A percentile compares a stretch with the other conserved stretches of the same genome.
These are phyloP conservation scores for Talaromyces albobiverticillius DNA, from an alignment of 2,329 filamentous ascomycete species.

Conservation along the genomic window DNA sequence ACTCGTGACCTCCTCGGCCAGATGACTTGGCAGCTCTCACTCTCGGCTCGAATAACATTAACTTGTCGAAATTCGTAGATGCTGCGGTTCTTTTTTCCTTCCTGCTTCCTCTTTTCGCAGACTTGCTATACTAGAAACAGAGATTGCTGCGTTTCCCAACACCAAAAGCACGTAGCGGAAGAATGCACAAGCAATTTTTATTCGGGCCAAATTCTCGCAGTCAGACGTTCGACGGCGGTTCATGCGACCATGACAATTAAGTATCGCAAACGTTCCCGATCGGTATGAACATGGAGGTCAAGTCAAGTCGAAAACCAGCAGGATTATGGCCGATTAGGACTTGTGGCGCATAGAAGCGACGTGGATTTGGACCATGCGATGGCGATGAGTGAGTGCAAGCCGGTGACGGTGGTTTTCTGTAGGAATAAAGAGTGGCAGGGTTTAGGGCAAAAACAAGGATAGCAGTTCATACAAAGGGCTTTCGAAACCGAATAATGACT, in stretches of 20 bases:
- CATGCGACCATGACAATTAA: conserved; percentile 3
- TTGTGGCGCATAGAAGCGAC: not conserved
- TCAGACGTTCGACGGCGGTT: not conserved
- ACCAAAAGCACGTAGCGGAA: not conserved
- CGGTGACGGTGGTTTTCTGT: no score
- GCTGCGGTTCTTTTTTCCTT: not conserved
- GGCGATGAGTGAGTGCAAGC: no score
- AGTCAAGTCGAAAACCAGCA: not conserved
- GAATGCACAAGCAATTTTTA: not conserved
- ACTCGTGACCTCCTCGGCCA: conserved; percentile 13
- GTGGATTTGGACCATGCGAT: not conserved
- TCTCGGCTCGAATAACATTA: conserved; percentile 23
- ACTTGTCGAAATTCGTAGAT: not conserved
- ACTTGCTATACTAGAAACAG: not conserved
- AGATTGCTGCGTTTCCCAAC: not conserved
- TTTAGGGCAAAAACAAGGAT: conserved; percentile 5
- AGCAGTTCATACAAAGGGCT: not conserved
- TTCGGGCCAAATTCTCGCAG: not conserved
- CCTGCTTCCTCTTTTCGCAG: not conserved
- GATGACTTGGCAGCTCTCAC: conserved; percentile 16
- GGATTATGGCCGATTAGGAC: not conserved
- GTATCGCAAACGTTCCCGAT: not conserved
- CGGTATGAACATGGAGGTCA: not conserved
- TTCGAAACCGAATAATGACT: not conserved
- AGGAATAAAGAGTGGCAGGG: not conserved